Evolutionary conservation across 2,329 filamentous ascomycete genomes (phyloP).

Genomic region (Nothophaeocryptopus gaeumannii): DNA sequence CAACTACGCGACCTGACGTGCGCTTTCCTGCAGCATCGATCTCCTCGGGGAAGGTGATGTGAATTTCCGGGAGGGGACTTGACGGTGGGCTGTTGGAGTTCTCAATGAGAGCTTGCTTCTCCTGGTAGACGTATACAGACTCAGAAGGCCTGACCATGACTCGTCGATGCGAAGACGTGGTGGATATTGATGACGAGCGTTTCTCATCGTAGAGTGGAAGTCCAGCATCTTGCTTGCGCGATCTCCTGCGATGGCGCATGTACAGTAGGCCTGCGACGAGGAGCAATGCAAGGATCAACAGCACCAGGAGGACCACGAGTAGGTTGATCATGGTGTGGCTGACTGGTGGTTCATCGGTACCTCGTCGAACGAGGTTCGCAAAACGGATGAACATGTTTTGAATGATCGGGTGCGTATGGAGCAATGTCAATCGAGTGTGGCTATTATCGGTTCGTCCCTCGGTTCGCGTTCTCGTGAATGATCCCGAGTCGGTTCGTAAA

Average conservation of each 20-base stretch:
- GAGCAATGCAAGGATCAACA: constrained; percentile 70
- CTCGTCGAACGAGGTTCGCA: constrained; percentile 51
- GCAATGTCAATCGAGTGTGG: constrained; percentile 3
- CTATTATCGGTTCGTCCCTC: background rate
- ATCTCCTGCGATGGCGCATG: constrained; percentile 64
- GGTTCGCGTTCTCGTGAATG: background rate
- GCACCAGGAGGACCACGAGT: constrained; percentile 72
- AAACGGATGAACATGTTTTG: constrained; percentile 38
- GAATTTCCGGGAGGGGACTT: constrained; percentile 86
- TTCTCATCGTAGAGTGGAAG: constrained; percentile 71
- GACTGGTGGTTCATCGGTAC: constrained; percentile 46
- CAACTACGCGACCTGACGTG: constrained; percentile 82
- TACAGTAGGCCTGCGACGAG: constrained; percentile 67
- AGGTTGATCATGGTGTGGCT: constrained; percentile 67
- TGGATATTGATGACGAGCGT: constrained; percentile 44
- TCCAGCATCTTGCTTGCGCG: constrained; percentile 48
- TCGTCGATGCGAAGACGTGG: constrained; percentile 51
- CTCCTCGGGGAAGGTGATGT: constrained; percentile 97
- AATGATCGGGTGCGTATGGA: constrained; percentile 5
- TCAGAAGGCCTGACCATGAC: constrained; percentile 59
- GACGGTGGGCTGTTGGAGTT: constrained; percentile 72
- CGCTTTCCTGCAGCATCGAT: constrained; percentile 77
- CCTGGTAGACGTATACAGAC: constrained; percentile 71
- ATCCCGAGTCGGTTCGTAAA: constrained; percentile 1
- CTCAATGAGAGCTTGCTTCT: constrained; percentile 74